Percentiles rank a stretch among this genome's conserved stretches.
phyloP scores from a whole-genome alignment of 2,329 filamentous ascomycete genomes.

The Trichoderma atroviride region DNA sequence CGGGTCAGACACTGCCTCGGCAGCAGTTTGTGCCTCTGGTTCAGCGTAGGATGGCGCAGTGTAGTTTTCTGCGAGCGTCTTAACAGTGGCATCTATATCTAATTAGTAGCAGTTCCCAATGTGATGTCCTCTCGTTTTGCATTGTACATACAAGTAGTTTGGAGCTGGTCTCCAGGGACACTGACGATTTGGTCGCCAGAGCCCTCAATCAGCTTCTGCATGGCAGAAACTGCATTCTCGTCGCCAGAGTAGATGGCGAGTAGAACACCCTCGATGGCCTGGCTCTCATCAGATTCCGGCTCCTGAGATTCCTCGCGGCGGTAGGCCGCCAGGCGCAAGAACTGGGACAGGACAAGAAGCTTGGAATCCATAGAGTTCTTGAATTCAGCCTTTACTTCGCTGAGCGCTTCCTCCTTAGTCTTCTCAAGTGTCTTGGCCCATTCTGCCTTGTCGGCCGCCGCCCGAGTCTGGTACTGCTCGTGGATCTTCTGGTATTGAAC shows the following conservation, averaged over 20 bases:
- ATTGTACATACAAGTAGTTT: constrained; percentile 66
- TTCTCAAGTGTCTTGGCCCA: constrained; percentile 61
- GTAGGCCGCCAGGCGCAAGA: constrained; percentile 77
- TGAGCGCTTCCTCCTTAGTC: constrained; percentile 56
- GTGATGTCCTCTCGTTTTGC: background rate
- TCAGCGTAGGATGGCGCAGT: constrained; percentile 46
- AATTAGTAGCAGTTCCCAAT: constrained; percentile 30
- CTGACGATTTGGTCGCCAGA: constrained; percentile 66
- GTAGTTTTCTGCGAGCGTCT: constrained; percentile 56
- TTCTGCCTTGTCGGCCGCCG: constrained; percentile 60
- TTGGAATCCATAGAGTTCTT: constrained; percentile 64
- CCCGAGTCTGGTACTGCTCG: constrained; percentile 66
- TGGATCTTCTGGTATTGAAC: constrained; percentile 75
- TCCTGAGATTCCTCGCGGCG: constrained; percentile 71
- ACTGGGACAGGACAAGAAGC: constrained; percentile 74
- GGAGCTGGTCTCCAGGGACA: constrained; percentile 64
- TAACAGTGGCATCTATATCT: constrained; percentile 42
- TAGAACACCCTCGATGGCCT: constrained; percentile 78
- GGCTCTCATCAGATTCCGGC: constrained; percentile 69
- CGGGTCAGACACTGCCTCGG: constrained; percentile 58
- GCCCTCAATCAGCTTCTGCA: constrained; percentile 76
- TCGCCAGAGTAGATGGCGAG: constrained; percentile 79
- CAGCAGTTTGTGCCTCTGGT: constrained; percentile 39
- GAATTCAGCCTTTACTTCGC: constrained; percentile 53
- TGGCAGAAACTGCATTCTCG: constrained; percentile 70